These are phyloP conservation scores for Oryza australiensis DNA, from an alignment of 176 grass and related monocot species.

Conservation along the genomic window DNA sequence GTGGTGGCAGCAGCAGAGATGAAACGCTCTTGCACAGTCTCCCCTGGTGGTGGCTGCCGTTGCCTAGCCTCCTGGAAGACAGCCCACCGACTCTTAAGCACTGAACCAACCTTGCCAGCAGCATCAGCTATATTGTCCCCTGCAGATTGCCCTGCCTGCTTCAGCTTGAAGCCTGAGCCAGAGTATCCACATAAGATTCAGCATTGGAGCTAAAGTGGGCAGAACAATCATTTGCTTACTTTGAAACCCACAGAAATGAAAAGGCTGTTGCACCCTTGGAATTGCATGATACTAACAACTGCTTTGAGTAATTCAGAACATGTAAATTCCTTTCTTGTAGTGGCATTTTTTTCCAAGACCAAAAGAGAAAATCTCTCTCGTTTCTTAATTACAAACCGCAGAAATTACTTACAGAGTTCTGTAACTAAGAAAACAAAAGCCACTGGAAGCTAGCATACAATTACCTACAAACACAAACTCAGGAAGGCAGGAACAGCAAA, in stretches of 20 bases:
- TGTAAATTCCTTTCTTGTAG: neutral
- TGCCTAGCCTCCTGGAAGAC: slow-evolving; percentile 83
- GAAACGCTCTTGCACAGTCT: slow-evolving; percentile 84
- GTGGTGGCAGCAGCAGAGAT: slow-evolving; percentile 80
- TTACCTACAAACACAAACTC: neutral
- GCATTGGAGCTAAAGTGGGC: neutral
- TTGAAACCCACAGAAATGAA: neutral
- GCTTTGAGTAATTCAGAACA: slow-evolving; percentile 5
- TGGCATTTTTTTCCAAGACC: neutral
- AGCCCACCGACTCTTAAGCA: slow-evolving; percentile 82
- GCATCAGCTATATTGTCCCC: slow-evolving; percentile 83
- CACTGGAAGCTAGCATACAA: neutral
- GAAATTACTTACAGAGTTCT: neutral
- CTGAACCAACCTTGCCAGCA: slow-evolving; percentile 77
- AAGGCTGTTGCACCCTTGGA: neutral
- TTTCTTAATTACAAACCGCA: neutral
- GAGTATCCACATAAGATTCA: slow-evolving; percentile 25
- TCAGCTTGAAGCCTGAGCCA: slow-evolving; percentile 72
- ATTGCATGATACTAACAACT: neutral
- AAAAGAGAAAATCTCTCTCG: neutral
- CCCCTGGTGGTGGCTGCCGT: slow-evolving; percentile 49
- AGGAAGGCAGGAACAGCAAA: neutral
- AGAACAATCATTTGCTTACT: neutral
- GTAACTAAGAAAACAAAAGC: neutral
- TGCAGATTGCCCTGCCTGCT: slow-evolving; percentile 83